Evolutionary conservation across 2,329 filamentous ascomycete species (phyloP).

Genomic region (Fusarium paranaense): DNA sequence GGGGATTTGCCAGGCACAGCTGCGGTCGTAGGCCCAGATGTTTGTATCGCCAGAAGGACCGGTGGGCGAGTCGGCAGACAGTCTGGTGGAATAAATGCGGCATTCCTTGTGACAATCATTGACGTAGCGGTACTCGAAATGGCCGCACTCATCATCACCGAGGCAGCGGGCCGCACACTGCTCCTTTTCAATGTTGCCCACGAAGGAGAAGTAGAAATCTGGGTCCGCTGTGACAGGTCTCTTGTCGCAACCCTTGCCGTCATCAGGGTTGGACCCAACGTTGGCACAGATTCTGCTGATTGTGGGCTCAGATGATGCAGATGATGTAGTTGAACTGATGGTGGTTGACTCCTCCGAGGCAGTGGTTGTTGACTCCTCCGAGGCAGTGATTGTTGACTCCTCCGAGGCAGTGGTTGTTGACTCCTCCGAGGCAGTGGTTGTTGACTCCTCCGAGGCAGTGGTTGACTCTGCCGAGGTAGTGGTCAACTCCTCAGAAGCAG

Average conservation of each 20-base stretch:
- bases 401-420: background rate
- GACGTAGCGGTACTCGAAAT: background rate
- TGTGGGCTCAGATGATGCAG: background rate
- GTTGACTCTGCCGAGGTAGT: background rate
- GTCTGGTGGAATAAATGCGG: background rate
- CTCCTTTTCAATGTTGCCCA: constrained; percentile 7
- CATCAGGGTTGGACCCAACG: constrained; percentile 1
- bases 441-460: background rate
- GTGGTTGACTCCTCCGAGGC: background rate
- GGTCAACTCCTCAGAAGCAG: background rate
- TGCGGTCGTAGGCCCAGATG: constrained; percentile 4
- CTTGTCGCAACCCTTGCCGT: background rate
- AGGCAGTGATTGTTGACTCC: background rate
- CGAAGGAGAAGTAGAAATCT: background rate
- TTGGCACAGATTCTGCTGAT: constrained; percentile 9
- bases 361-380: background rate
- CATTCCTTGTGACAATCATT: constrained; percentile 7
- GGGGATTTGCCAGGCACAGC: constrained; percentile 7
- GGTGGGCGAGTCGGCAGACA: background rate
- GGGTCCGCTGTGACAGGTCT: background rate
- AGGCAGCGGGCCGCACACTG: constrained; percentile 4
- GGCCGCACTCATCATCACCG: background rate
- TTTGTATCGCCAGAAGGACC: background rate
- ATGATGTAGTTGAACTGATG: background rate
- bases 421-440: background rate